Conservation (phyloP, 2,329 filamentous ascomycete species). For the Colletotrichum neosansevieriae region DNA sequence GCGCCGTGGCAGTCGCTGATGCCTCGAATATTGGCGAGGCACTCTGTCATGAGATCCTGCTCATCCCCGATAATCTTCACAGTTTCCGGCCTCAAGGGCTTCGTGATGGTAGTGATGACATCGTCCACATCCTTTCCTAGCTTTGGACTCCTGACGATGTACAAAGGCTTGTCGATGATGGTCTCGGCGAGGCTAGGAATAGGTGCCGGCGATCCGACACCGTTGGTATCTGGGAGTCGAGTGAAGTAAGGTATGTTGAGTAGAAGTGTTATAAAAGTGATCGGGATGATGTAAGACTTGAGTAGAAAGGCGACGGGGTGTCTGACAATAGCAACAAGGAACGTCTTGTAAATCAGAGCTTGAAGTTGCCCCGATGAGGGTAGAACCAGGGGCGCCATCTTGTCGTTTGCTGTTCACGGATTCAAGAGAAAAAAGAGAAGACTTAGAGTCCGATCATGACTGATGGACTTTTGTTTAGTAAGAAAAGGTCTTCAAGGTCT, state of each 20-base stretch:
- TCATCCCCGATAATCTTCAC: constrained; percentile 39
- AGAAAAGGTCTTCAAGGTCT: too few species aligned
- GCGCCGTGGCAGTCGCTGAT: constrained; percentile 47
- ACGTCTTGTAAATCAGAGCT: not conserved
- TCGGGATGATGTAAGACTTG: not conserved
- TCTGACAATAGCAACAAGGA: not conserved
- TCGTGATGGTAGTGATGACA: not conserved
- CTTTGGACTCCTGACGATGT: constrained; percentile 34
- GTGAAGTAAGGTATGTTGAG: constrained; percentile 2
- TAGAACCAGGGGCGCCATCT: not conserved
- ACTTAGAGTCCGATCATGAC: too few species aligned
- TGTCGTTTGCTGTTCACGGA: not conserved
- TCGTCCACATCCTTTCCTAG: not conserved
- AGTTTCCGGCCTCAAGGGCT: not conserved
- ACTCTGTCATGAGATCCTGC: constrained; percentile 39
- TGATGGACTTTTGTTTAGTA: too few species aligned
- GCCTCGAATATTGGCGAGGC: constrained; percentile 45
- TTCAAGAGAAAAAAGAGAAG: not conserved
- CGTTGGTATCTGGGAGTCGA: not conserved
- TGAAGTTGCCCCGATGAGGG: not conserved
- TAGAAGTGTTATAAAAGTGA: not conserved
- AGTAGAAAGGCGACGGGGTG: not conserved
- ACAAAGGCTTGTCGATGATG: constrained; percentile 42
- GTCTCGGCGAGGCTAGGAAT: constrained; percentile 16
- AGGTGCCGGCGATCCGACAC: not conserved